Evolutionary conservation across 1,284 basidiomycete species (phyloP).

Genomic region (Ganoderma lingzhi): DNA sequence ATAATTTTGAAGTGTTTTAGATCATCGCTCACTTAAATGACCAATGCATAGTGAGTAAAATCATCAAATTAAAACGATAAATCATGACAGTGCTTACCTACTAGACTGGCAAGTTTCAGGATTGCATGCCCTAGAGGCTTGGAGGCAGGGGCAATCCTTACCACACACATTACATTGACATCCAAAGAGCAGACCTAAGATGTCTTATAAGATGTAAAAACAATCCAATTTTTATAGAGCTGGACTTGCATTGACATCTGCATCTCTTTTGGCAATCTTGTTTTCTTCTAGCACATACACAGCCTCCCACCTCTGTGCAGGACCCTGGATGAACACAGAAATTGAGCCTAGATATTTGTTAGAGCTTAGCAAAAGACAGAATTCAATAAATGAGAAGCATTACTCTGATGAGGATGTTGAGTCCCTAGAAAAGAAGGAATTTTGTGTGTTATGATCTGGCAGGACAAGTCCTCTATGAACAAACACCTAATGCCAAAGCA

Average conservation of each 20-base stretch:
- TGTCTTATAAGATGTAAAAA: not conserved
- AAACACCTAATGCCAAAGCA: constrained; percentile 31
- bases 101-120: constrained; percentile 43
- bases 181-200: not conserved
- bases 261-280: constrained; percentile 42
- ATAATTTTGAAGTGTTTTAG: not conserved
- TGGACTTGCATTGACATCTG: constrained; percentile 41
- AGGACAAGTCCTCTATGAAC: constrained; percentile 10
- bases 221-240: not conserved
- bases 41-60: not conserved
- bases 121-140: constrained; percentile 50
- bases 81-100: not conserved
- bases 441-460: not conserved
- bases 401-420: not conserved
- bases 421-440: not conserved
- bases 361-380: not conserved
- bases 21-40: not conserved
- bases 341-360: constrained; percentile 35
- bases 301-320: constrained; percentile 41
- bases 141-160: constrained; percentile 46
- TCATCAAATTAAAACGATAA: not conserved
- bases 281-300: constrained; percentile 43
- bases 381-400: too few relatives aligned
- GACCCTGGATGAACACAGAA: constrained; percentile 52
- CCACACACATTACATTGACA: not conserved